Base-by-base conservation (phyloP, 2,329 filamentous ascomycete species). In the Cytospora piceae region DNA sequence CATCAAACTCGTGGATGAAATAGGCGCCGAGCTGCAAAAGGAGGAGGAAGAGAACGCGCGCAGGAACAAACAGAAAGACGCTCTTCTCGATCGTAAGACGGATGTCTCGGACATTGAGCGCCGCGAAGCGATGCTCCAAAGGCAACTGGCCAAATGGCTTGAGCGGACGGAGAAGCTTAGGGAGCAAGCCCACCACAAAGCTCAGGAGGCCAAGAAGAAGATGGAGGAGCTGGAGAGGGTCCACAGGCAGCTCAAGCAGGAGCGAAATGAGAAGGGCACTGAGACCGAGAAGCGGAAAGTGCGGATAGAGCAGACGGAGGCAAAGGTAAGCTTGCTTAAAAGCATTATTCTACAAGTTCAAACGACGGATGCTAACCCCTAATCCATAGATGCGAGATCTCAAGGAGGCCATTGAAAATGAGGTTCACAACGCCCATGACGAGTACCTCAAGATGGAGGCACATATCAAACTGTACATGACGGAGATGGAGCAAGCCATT, bases 361-460 rank as follows among this genome's bases (percentile, higher is more conserved):
- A 15, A 49, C 4, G 11, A 51, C 9, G n/a, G 34, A 67, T 72
- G 70, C 74, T 73, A 67, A 74, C 66, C 55, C 64, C 0, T 5
- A 17, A 9, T 8, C 27, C 24, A 39, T 69, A 97, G 94, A 99
- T 98, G 94, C 88, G 91, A 57, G 95, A 99, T 77, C 84, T 99
- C 71, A 98, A 97, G 75, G 95, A 98, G 76, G 96, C 95, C 73
- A 97, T 99, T 69, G 94, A 98, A 75, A 94, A 90, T 68, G 95
- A 99, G 78, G 90, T 98, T 11, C 92, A 95, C 74, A 87, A 87
- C 64, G 93, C 95, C 0, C 88, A 96, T 72, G 94, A 96, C 70
- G 93, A 98, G 81, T 99, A 97, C 78, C 85, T 96, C 75, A 97
- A 97, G 87, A 90, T 99, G 87, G 94, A 98, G 77, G 90, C 93